Evolutionary conservation across 1,284 basidiomycete species (phyloP).

Genomic region (Pyrrhoderma noxium): DNA sequence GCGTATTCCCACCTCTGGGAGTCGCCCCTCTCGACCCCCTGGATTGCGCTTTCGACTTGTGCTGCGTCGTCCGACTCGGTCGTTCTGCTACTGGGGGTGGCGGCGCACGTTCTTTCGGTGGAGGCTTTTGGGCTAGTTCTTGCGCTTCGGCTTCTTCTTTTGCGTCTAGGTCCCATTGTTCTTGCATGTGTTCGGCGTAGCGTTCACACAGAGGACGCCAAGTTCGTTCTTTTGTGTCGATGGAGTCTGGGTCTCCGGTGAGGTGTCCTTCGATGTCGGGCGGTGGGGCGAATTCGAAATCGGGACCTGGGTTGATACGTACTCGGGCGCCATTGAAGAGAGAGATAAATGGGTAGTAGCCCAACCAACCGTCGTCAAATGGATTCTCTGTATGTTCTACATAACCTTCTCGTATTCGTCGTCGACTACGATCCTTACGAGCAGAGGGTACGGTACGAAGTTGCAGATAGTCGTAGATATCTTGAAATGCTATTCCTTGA

Average conservation of each 20-base stretch:
- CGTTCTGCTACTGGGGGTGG: not conserved
- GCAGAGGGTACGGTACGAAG: slow-evolving; percentile 57
- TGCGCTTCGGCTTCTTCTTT: slow-evolving; percentile 59
- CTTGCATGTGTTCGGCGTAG: slow-evolving; percentile 70
- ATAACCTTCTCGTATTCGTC: slow-evolving; percentile 46
- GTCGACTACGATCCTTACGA: slow-evolving; percentile 48
- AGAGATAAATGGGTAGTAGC: slow-evolving; percentile 94
- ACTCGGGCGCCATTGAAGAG: slow-evolving; percentile 89
- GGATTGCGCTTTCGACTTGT: slow-evolving; percentile 1
- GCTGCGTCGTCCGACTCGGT: slow-evolving; percentile 2
- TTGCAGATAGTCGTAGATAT: slow-evolving; percentile 88
- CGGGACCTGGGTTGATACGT: slow-evolving; percentile 79
- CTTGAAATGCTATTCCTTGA: slow-evolving; percentile 80
- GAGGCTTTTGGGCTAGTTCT: slow-evolving; percentile 26
- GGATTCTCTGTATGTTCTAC: slow-evolving; percentile 75
- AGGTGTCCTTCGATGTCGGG: slow-evolving; percentile 60
- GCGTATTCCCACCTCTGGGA: no score
- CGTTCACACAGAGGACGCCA: slow-evolving; percentile 77
- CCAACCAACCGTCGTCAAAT: slow-evolving; percentile 91
- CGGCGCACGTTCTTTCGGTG: not conserved
- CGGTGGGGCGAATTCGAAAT: slow-evolving; percentile 76
- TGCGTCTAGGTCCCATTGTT: slow-evolving; percentile 67
- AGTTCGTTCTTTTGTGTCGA: slow-evolving; percentile 28
- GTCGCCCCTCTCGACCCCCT: not conserved
- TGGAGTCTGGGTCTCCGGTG: slow-evolving; percentile 22